Percentiles rank a stretch among this genome's conserved stretches.
Conservation (phyloP, 352 stramenopile genomes). For the Phytophthora vignae region DNA sequence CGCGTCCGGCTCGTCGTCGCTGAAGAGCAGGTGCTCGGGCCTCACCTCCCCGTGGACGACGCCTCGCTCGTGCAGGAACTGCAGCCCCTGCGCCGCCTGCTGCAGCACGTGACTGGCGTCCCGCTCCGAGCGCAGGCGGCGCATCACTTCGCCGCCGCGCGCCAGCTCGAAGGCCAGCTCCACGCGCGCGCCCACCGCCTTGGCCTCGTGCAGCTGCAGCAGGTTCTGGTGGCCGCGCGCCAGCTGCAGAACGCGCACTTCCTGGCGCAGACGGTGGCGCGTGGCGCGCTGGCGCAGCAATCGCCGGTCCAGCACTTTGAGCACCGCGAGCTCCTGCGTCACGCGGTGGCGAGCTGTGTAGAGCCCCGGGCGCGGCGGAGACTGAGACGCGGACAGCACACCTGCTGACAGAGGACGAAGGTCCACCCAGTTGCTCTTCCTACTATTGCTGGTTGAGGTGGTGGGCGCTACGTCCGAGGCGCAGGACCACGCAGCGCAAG, state of each 20-base stretch:
- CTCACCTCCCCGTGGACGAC: constrained; percentile 76
- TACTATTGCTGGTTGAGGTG: neutral
- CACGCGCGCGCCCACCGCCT: constrained; percentile 50
- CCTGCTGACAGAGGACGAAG: constrained; percentile 49
- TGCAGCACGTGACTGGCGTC: constrained; percentile 66
- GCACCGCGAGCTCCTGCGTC: constrained; percentile 73
- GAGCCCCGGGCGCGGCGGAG: constrained; percentile 47
- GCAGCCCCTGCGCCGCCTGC: constrained; percentile 51
- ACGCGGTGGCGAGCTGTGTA: constrained; percentile 64
- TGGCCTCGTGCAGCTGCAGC: constrained; percentile 72
- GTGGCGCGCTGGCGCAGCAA: constrained; percentile 51
- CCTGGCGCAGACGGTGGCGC: constrained; percentile 70
- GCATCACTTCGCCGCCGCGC: constrained; percentile 66
- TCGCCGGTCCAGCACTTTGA: constrained; percentile 74
- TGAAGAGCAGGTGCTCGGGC: constrained; percentile 81
- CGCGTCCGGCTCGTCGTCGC: constrained; percentile 65
- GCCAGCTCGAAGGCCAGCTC: constrained; percentile 85
- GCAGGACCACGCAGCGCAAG: constrained; percentile 60
- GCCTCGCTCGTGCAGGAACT: constrained; percentile 61
- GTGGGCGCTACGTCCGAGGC: constrained; percentile 45
- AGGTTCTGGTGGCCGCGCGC: constrained; percentile 66
- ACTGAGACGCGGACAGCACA: constrained; percentile 5
- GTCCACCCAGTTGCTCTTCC: constrained; percentile 53
- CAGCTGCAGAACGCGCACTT: constrained; percentile 65
- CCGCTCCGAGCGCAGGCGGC: constrained; percentile 55